phyloP scores from a whole-genome alignment of 495 filamentous ascomycete species.

The Hypomontagnella submonticulosa region DNA sequence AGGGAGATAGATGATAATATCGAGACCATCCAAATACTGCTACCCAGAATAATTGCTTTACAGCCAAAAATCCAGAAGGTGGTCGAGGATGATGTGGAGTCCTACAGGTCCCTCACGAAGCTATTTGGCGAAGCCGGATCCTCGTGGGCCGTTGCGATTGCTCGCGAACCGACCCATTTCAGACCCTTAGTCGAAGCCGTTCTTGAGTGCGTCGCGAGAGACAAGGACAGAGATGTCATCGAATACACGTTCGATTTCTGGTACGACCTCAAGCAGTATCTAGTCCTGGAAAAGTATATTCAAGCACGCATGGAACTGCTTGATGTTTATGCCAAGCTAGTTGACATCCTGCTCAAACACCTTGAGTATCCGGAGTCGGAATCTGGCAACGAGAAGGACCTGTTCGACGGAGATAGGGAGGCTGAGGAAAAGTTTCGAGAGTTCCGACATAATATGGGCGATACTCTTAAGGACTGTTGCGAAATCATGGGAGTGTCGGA shows the following conservation, averaged over 20 bases:
- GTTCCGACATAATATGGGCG: conserved; percentile 96
- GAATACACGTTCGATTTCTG: conserved; percentile 95
- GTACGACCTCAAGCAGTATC: conserved; percentile 98
- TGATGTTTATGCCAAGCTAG: conserved; percentile 84
- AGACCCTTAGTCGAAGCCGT: conserved; percentile 88
- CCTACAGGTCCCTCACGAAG: conserved; percentile 85
- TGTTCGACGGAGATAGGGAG: conserved; percentile 96
- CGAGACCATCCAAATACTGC: conserved; percentile 81
- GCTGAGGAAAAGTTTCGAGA: conserved; percentile 97
- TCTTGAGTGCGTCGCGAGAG: conserved; percentile 86
- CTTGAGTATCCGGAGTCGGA: conserved; percentile 88
- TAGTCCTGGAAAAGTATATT: conserved; percentile 89
- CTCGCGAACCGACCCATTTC: conserved; percentile 82
- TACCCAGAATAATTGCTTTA: conserved; percentile 82
- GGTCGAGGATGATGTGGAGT: conserved; percentile 87
- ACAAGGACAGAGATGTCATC: conserved; percentile 89
- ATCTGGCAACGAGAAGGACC: conserved; percentile 75
- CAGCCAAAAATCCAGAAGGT: conserved; percentile 79
- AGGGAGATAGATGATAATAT: conserved; percentile 90
- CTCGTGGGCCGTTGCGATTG: conserved; percentile 91
- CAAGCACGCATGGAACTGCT: conserved; percentile 77
- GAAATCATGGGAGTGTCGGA: conserved; percentile 92
- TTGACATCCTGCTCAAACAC: conserved; percentile 93
- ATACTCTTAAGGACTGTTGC: conserved; percentile 97
- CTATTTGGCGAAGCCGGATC: conserved; percentile 95